Evolutionary conservation across 2,329 filamentous ascomycete species (phyloP).

Genomic region (Phoma sp.): DNA sequence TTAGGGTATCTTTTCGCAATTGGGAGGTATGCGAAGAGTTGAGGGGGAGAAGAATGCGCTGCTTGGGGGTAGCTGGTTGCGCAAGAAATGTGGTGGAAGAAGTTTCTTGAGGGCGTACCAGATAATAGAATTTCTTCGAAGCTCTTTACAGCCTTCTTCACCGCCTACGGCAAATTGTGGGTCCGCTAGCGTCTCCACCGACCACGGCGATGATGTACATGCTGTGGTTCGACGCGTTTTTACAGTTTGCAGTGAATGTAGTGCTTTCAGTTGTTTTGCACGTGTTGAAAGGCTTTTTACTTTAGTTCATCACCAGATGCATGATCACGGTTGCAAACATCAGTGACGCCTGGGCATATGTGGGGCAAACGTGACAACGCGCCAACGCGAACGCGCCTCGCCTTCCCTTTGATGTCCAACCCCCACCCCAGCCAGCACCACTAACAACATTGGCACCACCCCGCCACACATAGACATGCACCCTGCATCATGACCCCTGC

Average conservation of each 20-base stretch:
- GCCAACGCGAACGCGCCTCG: slow-evolving; percentile 6
- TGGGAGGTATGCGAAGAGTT: not conserved
- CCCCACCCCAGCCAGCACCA: slow-evolving; percentile 3
- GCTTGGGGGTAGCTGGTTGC: slow-evolving; percentile 27
- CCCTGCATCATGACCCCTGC: slow-evolving; percentile 31
- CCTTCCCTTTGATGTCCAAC: not conserved
- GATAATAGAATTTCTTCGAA: slow-evolving; percentile 39
- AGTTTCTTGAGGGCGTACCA: slow-evolving; percentile 12
- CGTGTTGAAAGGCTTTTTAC: too few species aligned
- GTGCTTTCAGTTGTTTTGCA: too few species aligned
- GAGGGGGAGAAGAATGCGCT: slow-evolving; percentile 23
- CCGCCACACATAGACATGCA: slow-evolving; percentile 20
- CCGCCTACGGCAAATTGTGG: slow-evolving; percentile 32
- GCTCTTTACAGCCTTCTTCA: slow-evolving; percentile 32
- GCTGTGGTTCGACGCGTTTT: too few species aligned
- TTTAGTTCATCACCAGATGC: too few species aligned
- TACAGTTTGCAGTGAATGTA: too few species aligned
- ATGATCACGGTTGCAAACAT: too few species aligned
- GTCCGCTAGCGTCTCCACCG: slow-evolving; percentile 10
- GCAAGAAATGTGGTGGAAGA: slow-evolving; percentile 18
- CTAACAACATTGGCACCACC: too few species aligned
- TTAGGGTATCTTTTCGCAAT: not conserved
- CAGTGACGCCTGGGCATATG: not conserved
- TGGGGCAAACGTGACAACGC: slow-evolving; percentile 8
- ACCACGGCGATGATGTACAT: too few species aligned